These are phyloP conservation scores for Calvatia gigantea DNA, from an alignment of 768 basidiomycete genomes.

Conservation along the genomic window DNA sequence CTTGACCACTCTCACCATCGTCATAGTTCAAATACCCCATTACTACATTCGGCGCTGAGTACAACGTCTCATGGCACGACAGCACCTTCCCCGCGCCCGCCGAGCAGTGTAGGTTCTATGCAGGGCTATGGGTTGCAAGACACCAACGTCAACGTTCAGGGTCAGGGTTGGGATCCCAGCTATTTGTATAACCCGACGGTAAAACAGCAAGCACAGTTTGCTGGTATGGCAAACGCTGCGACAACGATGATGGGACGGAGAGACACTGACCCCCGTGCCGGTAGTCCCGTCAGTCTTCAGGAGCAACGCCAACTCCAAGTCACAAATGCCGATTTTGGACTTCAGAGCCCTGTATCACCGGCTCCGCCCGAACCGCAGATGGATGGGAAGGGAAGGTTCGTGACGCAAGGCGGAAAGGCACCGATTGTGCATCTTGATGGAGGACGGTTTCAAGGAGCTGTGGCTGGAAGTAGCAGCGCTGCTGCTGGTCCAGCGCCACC, in stretches of 20 bases:
- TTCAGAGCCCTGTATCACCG: slow-evolving; percentile 14
- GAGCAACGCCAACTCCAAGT: slow-evolving; percentile 38
- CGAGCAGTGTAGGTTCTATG: slow-evolving; percentile 19
- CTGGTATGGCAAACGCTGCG: slow-evolving; percentile 14
- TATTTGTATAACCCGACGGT: not conserved
- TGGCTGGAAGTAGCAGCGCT: slow-evolving; percentile 1
- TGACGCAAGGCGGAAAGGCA: slow-evolving; percentile 24
- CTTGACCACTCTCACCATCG: slow-evolving; percentile 3
- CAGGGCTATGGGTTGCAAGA: slow-evolving; percentile 14
- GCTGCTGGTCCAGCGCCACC: slow-evolving; percentile 23
- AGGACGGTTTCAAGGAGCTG: slow-evolving; percentile 25
- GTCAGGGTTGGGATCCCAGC: slow-evolving; percentile 8
- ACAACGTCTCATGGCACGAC: slow-evolving; percentile 18
- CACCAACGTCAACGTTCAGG: slow-evolving; percentile 17
- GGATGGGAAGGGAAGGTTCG: slow-evolving; percentile 30
- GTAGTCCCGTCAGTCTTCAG: slow-evolving; percentile 40
- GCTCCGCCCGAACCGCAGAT: slow-evolving; percentile 15
- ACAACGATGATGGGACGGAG: slow-evolving; percentile 6
- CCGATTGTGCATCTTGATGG: slow-evolving; percentile 39
- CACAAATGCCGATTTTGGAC: slow-evolving; percentile 30
- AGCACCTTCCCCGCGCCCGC: slow-evolving; percentile 35
- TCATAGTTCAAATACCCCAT: slow-evolving; percentile 3
- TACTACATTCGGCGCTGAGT: not conserved
- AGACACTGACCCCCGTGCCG: slow-evolving; percentile 27
- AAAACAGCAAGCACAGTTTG: slow-evolving; percentile 15